Evolutionary conservation across 805 yeast genomes (phyloP).

Genomic region (Suhomyces tanzawaensis): DNA sequence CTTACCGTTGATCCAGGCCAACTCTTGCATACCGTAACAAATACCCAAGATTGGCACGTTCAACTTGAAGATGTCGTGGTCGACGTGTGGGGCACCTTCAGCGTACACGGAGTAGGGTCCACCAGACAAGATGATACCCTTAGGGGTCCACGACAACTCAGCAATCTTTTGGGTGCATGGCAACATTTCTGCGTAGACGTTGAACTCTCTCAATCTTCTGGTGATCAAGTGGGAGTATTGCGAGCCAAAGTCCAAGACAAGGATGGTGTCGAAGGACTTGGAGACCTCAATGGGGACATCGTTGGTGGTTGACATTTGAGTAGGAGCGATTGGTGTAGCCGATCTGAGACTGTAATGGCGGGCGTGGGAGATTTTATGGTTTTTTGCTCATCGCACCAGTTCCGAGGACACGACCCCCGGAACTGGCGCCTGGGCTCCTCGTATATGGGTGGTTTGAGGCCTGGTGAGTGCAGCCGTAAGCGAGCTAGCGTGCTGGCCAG

Average conservation of each 20-base stretch:
- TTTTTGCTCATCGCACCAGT: slow-evolving; percentile 6
- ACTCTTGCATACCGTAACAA: slow-evolving; percentile 98
- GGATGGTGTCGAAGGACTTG: slow-evolving; percentile 89
- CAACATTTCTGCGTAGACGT: slow-evolving; percentile 98
- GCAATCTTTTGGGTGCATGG: slow-evolving; percentile 98
- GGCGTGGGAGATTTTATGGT: slow-evolving; percentile 4
- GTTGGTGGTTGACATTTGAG: slow-evolving; percentile 13
- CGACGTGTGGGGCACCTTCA: slow-evolving; percentile 95
- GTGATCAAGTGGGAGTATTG: slow-evolving; percentile 97
- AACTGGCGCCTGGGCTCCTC: background rate
- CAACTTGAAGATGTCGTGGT: slow-evolving; percentile 85
- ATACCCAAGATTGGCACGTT: slow-evolving; percentile 94
- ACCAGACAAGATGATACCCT: slow-evolving; percentile 94
- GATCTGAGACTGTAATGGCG: background rate
- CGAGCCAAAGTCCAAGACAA: slow-evolving; percentile 97
- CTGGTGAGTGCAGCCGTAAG: background rate
- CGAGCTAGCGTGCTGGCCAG: too few species aligned
- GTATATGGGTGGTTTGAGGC: too few species aligned
- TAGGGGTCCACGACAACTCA: slow-evolving; percentile 91
- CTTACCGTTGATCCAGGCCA: slow-evolving; percentile 96
- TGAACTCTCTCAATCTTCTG: slow-evolving; percentile 95
- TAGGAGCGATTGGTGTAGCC: background rate
- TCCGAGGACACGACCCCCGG: background rate
- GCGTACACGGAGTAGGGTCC: slow-evolving; percentile 98
- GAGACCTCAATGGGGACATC: slow-evolving; percentile 65